phyloP scores from a whole-genome alignment of 768 basidiomycete species.

The Chlorophyllum brunneum region DNA sequence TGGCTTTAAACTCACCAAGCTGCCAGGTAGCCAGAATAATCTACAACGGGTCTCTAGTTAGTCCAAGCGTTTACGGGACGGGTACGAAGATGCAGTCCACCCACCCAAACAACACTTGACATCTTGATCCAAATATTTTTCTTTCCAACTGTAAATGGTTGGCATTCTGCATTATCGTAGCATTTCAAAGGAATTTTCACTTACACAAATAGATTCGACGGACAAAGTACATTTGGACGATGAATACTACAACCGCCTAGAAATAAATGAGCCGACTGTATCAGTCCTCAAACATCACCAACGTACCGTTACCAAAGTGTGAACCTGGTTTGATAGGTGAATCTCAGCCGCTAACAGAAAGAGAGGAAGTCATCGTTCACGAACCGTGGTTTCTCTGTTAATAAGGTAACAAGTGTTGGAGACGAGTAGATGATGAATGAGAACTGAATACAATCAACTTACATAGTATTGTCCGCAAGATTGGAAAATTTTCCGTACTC shows the following conservation, averaged over 20 bases:
- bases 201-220: slow-evolving; percentile 1
- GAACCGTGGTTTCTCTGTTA: not conserved
- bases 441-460: not conserved
- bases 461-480: not conserved
- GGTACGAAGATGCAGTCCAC: no score
- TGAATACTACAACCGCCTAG: not conserved
- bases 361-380: not conserved
- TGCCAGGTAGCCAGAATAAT: not conserved
- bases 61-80: no score
- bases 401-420: no score
- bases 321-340: not conserved
- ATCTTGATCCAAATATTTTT: not conserved
- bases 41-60: no score
- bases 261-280: not conserved
- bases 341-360: not conserved
- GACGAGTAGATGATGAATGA: not conserved
- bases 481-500: no score
- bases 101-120: not conserved
- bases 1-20: not conserved
- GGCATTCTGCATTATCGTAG: not conserved
- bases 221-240: slow-evolving; percentile 2
- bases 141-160: not conserved
- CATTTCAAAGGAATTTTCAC: not conserved
- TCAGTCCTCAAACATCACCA: not conserved
- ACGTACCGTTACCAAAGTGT: not conserved